phyloP scores from a whole-genome alignment of 352 stramenopile species.

The Saprolegnia diclina region DNA sequence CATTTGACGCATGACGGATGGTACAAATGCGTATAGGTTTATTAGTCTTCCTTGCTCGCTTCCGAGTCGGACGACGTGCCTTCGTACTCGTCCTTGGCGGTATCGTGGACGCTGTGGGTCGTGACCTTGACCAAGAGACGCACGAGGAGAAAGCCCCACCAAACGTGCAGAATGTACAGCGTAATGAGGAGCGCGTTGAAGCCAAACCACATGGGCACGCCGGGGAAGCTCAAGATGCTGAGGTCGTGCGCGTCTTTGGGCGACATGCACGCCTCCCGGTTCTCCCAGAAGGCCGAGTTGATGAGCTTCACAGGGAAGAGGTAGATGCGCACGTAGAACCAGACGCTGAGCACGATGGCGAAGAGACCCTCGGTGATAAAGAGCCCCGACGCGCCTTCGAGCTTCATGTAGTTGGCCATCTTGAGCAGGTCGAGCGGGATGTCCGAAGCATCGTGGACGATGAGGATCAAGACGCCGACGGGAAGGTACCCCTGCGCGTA shows the following conservation, averaged over 20 bases:
- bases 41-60: conserved; percentile 26
- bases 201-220: conserved; percentile 70
- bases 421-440: conserved; percentile 83
- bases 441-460: conserved; percentile 81
- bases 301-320: conserved; percentile 74
- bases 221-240: conserved; percentile 52
- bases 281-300: conserved; percentile 66
- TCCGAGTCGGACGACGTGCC: conserved; percentile 59
- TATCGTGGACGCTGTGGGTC: conserved; percentile 69
- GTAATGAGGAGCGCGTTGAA: conserved; percentile 75
- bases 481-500: conserved; percentile 73
- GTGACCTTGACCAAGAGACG: conserved; percentile 58
- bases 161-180: conserved; percentile 79
- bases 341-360: conserved; percentile 48
- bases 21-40: neutral
- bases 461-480: conserved; percentile 78
- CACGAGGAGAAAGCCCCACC: conserved; percentile 72
- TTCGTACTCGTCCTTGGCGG: conserved; percentile 83
- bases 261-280: conserved; percentile 66
- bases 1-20: no score
- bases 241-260: conserved; percentile 62
- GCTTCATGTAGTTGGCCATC: conserved; percentile 86
- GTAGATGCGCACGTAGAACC: conserved; percentile 84
- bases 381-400: conserved; percentile 58
- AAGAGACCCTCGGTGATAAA: conserved; percentile 74